Evolutionary conservation across 768 basidiomycete genomes (phyloP).

Genomic region (Strobilomyces dryophilus): DNA sequence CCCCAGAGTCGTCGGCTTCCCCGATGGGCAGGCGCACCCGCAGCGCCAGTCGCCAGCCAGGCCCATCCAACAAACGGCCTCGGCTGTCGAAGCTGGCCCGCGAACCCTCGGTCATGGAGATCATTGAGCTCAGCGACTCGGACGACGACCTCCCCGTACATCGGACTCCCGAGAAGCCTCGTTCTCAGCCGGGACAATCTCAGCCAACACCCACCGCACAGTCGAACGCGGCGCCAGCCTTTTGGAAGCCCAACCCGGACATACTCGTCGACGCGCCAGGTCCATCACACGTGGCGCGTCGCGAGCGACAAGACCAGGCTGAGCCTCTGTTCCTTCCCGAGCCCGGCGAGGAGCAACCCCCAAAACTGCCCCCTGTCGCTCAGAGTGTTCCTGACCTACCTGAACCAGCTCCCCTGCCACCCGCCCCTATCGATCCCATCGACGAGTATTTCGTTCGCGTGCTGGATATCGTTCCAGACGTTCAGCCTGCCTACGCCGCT

Average conservation of each 20-base stretch:
- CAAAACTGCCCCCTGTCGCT: neutral
- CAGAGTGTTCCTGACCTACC: neutral
- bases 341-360: slow-evolving; percentile 31
- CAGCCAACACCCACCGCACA: slow-evolving; percentile 7
- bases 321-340: slow-evolving; percentile 37
- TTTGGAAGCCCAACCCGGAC: slow-evolving; percentile 11
- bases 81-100: neutral
- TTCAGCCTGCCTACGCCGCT: slow-evolving; percentile 51
- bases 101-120: slow-evolving; percentile 18
- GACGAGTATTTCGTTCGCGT: slow-evolving; percentile 44
- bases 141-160: slow-evolving; percentile 33
- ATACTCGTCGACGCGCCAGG: slow-evolving; percentile 6
- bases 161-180: neutral
- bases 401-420: slow-evolving; percentile 5
- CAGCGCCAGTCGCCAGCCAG: slow-evolving; percentile 19
- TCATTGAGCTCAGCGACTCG: slow-evolving; percentile 53
- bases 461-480: slow-evolving; percentile 69
- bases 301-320: neutral
- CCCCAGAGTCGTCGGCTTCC: slow-evolving; percentile 16
- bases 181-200: neutral
- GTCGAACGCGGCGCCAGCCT: neutral
- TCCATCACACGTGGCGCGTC: slow-evolving; percentile 1
- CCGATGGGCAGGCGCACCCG: slow-evolving; percentile 14
- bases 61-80: slow-evolving; percentile 13
- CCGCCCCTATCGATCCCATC: slow-evolving; percentile 15